Base-by-base conservation (phyloP, 768 basidiomycete genomes). In the Cystofilobasidium bisporidii region DNA sequence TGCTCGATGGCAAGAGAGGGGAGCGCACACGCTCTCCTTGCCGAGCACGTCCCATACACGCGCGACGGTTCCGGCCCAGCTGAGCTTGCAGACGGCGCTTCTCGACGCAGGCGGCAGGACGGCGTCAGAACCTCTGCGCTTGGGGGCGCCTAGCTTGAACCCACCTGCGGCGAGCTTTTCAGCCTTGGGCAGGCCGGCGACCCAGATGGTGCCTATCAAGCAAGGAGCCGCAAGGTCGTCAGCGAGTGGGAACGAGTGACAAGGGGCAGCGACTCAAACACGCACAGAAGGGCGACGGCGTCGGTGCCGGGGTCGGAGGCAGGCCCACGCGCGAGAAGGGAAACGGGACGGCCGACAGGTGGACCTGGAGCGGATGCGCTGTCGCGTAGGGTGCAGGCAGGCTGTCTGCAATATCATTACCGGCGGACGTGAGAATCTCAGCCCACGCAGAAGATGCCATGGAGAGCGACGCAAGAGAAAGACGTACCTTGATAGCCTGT, bases 251-350 rank as follows among this genome's bases (percentile, higher is more conserved):
- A 56, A 14, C 28, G 28, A 56, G 9, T 14, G 53, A 56, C 5
- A 30, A 30, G 28, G 18, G 53, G 14, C 14, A 8, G 14, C 14
- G 20, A 3, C 8, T 22, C 43, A 43, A 8, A 17, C 18, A 53
- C 50, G n/a, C 15, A 56, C 53, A 56, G 53, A 56, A 56, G 30
- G 53, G 53, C 30, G 53, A 56, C 6, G 53, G 53, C 5, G 30
- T 18, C 2, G 53, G 53, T 14, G 53, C 53, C 28, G 53, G 53
- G 1, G 14, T 32, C 28, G 30, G 1, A 32, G 53, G 53, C 6
- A 56, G 53, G 1, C 28, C 26, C 2, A 30, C 28, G 28, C 53
- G 53, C 10, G 53, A 56, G 30, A 6, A 17, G 5, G 53, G 5
- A 17, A 56, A 56, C 5, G 53, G 4, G 15, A 15, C 15, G 18